Evolutionary conservation across 2,329 filamentous ascomycete genomes (phyloP).

Genomic region (Malbranchea zuffiana): DNA sequence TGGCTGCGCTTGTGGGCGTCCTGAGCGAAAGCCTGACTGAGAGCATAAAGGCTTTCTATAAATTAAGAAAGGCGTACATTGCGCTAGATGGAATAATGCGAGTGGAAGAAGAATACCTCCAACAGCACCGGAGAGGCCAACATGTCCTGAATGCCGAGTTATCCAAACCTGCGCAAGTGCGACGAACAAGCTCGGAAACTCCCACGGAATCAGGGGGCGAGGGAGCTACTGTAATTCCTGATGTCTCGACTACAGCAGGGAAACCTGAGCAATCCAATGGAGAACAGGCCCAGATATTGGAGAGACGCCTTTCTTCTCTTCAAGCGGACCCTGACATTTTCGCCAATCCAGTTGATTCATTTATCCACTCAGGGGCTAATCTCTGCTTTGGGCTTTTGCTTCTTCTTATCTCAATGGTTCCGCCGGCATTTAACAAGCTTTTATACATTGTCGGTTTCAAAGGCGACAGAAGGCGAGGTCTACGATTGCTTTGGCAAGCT

Average conservation of each 20-base stretch:
- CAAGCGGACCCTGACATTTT: constrained; percentile 54
- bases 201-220: background rate
- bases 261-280: background rate
- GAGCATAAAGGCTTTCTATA: constrained; percentile 83
- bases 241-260: background rate
- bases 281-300: background rate
- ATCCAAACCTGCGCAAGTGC: too few species aligned
- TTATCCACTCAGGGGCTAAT: constrained; percentile 78
- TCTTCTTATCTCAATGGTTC: constrained; percentile 82
- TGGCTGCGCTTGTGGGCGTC: constrained; percentile 78
- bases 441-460: constrained; percentile 82
- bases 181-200: background rate
- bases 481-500: constrained; percentile 82
- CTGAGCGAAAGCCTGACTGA: constrained; percentile 89
- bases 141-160: background rate
- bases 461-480: constrained; percentile 72
- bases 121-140: constrained; percentile 6
- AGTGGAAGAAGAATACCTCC: constrained; percentile 54
- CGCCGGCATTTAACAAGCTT: constrained; percentile 77
- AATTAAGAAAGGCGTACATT: constrained; percentile 76
- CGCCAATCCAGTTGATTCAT: constrained; percentile 67
- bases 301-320: constrained; percentile 28
- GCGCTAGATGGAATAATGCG: constrained; percentile 70
- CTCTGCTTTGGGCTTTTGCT: constrained; percentile 83
- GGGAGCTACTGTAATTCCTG: background rate